These are phyloP conservation scores for Paratrypanosoma confusum DNA, from an alignment of 208 protist genomes.

Conservation along the genomic window DNA sequence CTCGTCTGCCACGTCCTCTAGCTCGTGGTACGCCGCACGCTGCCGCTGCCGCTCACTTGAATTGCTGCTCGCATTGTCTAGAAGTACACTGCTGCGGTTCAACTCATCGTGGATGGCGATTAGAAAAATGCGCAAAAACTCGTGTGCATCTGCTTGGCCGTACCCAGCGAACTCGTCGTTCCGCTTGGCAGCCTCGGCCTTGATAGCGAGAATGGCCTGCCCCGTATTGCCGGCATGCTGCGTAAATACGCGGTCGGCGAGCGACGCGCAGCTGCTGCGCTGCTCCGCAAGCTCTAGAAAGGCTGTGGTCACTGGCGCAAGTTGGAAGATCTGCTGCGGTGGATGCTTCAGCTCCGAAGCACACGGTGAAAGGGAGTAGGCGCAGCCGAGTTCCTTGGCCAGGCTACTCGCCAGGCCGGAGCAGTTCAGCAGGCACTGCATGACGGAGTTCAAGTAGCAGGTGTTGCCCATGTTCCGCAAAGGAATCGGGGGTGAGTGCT, in stretches of 20 bases:
- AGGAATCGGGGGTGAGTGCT: constrained; percentile 27
- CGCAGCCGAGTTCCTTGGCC: constrained; percentile 13
- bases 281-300: no score
- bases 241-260: constrained; percentile 26
- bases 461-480: constrained; percentile 90
- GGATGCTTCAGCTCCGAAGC: no score
- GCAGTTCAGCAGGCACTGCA: constrained; percentile 87
- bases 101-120: constrained; percentile 83
- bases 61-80: no score
- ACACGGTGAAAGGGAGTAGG: no score
- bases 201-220: constrained; percentile 44
- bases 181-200: constrained; percentile 33
- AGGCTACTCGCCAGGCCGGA: constrained; percentile 32
- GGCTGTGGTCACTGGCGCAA: no score
- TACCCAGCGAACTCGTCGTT: constrained; percentile 71
- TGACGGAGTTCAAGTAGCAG: constrained; percentile 93
- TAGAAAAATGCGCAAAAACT: constrained; percentile 82
- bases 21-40: constrained; percentile 25
- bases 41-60: constrained; percentile 12
- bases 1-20: constrained; percentile 51
- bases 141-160: constrained; percentile 83
- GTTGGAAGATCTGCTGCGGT: constrained; percentile 2
- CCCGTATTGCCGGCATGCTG: not conserved
- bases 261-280: constrained; percentile 27
- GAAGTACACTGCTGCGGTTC: constrained; percentile 30